A percentile compares a stretch with the other conserved stretches of the same genome.
These are phyloP conservation scores for Ophiostoma sp. DNA, from an alignment of 2,329 filamentous ascomycete genomes.

Conservation along the genomic window DNA sequence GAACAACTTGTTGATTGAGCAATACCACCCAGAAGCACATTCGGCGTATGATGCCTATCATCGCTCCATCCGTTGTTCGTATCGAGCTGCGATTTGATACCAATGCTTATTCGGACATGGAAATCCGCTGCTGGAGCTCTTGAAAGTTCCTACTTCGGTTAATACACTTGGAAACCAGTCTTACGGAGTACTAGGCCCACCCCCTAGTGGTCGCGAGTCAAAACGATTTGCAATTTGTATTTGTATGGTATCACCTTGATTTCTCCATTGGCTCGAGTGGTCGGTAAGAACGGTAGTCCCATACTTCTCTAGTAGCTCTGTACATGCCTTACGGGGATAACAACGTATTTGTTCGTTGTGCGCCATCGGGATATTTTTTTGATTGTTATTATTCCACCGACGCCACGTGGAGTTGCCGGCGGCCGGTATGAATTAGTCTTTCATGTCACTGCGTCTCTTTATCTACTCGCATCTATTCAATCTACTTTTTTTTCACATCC, in stretches of 20 bases:
- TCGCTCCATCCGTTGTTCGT: neutral
- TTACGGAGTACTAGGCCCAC: neutral
- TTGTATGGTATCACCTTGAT: neutral
- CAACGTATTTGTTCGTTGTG: neutral
- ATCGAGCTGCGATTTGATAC: neutral
- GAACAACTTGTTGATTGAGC: neutral
- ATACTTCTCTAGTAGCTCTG: neutral
- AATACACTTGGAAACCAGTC: too few relatives aligned
- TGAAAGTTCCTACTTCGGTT: neutral
- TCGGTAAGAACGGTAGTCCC: neutral
- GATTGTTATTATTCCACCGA: neutral
- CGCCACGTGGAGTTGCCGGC: constrained; percentile 4
- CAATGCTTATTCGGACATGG: neutral
- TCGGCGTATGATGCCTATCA: neutral
- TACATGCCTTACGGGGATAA: neutral
- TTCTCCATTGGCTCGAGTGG: neutral
- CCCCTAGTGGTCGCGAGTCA: neutral
- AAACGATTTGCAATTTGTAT: neutral
- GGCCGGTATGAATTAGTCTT: neutral
- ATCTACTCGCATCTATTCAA: neutral
- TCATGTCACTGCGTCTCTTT: neutral
- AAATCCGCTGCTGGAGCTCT: neutral
- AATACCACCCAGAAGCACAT: neutral
- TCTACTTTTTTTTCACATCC: neutral
- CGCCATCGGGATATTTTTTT: neutral